A percentile compares a stretch with the other conserved stretches of the same genome.
Evolutionary conservation across 2,329 filamentous ascomycete species (phyloP).

Genomic region (Pestalotiopsis sp.): DNA sequence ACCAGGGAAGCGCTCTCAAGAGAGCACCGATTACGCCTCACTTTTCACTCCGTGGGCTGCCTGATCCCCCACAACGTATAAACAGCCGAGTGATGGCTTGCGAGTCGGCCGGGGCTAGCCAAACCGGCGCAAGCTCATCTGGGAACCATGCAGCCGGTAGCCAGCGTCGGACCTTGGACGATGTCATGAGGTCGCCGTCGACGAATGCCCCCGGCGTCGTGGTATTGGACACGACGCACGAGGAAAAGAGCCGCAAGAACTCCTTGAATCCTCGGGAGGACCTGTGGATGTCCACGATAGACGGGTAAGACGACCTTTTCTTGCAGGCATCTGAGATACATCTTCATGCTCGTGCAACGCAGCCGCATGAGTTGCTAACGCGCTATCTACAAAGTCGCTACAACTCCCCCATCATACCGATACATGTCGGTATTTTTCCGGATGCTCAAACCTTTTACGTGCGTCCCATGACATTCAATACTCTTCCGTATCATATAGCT

Average conservation of each 20-base stretch:
- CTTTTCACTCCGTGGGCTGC: not conserved
- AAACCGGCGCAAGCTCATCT: not conserved
- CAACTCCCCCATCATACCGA: conserved; percentile 43
- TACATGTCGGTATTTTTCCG: conserved; percentile 41
- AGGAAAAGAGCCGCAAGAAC: conserved; percentile 30
- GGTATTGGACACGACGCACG: conserved; percentile 36
- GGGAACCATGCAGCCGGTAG: not conserved
- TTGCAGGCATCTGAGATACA: conserved; percentile 1
- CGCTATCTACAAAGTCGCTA: conserved; percentile 35
- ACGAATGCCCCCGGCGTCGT: conserved; percentile 36
- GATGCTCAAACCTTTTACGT: conserved; percentile 45
- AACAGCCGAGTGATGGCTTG: not conserved
- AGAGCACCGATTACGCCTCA: not conserved
- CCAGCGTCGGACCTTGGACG: conserved; percentile 33
- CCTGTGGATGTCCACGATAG: conserved; percentile 49
- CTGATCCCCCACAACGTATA: not conserved
- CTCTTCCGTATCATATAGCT: not conserved
- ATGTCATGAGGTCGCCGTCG: conserved; percentile 41
- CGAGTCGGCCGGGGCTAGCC: not conserved
- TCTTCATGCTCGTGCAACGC: conserved; percentile 13
- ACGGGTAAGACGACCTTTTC: conserved; percentile 38
- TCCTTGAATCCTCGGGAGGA: conserved; percentile 42
- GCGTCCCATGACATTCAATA: not conserved
- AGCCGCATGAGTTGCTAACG: conserved; percentile 10
- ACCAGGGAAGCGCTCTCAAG: not conserved